Conservation (phyloP, 2,329 filamentous ascomycete genomes). For the Aspergillus sojae region DNA sequence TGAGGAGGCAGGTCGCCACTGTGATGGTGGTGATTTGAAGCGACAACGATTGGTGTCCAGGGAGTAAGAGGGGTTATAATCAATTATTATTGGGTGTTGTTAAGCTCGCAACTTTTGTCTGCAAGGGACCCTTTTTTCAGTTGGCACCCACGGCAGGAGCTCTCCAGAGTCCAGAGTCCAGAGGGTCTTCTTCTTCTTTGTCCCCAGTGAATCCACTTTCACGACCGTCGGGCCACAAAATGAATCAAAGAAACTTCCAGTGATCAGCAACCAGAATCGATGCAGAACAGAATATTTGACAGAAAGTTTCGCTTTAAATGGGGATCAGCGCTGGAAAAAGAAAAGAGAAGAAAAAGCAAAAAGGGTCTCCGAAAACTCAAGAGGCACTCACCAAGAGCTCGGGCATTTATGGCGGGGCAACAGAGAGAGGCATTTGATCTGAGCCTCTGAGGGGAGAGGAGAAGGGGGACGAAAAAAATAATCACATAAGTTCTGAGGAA, state of each 20-base stretch:
- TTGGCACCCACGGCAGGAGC: background rate
- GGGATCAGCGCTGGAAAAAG: background rate
- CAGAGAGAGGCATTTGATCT: background rate
- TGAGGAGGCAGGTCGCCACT: background rate
- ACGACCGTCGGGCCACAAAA: background rate
- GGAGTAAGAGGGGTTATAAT: background rate
- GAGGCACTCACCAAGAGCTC: background rate
- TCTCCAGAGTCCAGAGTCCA: background rate
- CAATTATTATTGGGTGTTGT: background rate
- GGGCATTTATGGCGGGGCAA: constrained; percentile 4
- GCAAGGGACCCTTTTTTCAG: constrained; percentile 1
- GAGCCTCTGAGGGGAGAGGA: background rate
- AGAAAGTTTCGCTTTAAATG: background rate
- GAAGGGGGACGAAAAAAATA: background rate
- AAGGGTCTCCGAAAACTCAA: background rate
- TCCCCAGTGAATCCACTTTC: background rate
- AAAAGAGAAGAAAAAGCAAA: background rate
- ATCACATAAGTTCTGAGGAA: background rate
- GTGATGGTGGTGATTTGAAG: background rate
- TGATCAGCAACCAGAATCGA: background rate
- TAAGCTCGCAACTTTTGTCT: background rate
- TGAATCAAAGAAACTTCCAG: background rate
- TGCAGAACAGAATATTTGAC: background rate
- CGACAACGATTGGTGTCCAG: background rate
- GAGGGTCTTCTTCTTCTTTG: background rate